Evolutionary conservation across 2,329 filamentous ascomycete species (phyloP).

Genomic region (Akanthomyces muscarius): DNA sequence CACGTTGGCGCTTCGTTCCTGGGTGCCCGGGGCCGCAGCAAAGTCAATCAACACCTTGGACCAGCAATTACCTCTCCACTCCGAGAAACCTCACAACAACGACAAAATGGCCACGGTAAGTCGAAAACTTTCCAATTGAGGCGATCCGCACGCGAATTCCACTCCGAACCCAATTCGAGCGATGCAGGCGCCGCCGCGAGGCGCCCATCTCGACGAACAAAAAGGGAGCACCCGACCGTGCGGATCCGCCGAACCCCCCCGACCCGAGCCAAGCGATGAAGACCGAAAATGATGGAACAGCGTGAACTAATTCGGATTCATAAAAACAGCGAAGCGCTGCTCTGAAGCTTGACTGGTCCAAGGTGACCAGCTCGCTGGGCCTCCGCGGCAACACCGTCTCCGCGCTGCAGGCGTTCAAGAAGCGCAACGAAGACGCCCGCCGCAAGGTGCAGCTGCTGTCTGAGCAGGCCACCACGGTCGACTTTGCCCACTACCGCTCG

Average conservation of each 20-base stretch:
- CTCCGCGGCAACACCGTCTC: slow-evolving; percentile 91
- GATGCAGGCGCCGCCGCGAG: background rate
- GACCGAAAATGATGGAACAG: background rate
- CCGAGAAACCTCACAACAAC: slow-evolving; percentile 42
- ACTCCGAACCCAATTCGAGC: background rate
- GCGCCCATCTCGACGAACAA: background rate
- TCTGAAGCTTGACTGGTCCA: slow-evolving; percentile 98
- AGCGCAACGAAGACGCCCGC: slow-evolving; percentile 98
- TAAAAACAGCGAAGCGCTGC: slow-evolving; percentile 82
- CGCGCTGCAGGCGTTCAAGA: slow-evolving; percentile 95
- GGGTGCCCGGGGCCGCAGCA: slow-evolving; percentile 35
- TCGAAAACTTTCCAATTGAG: slow-evolving; percentile 34
- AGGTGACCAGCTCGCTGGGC: slow-evolving; percentile 89
- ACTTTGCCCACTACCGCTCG: slow-evolving; percentile 90
- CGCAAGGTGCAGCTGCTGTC: slow-evolving; percentile 83
- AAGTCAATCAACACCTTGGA: slow-evolving; percentile 42
- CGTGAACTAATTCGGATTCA: background rate
- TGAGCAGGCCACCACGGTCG: slow-evolving; percentile 79
- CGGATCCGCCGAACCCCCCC: slow-evolving; percentile 19
- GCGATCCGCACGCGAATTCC: slow-evolving; percentile 12
- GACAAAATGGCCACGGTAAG: slow-evolving; percentile 68
- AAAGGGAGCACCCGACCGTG: slow-evolving; percentile 9
- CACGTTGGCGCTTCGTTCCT: slow-evolving; percentile 21
- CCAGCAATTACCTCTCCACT: slow-evolving; percentile 47
- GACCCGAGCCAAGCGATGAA: slow-evolving; percentile 4